Conservation (phyloP, 345 rosid genomes). For the Syzygium grande region DNA sequence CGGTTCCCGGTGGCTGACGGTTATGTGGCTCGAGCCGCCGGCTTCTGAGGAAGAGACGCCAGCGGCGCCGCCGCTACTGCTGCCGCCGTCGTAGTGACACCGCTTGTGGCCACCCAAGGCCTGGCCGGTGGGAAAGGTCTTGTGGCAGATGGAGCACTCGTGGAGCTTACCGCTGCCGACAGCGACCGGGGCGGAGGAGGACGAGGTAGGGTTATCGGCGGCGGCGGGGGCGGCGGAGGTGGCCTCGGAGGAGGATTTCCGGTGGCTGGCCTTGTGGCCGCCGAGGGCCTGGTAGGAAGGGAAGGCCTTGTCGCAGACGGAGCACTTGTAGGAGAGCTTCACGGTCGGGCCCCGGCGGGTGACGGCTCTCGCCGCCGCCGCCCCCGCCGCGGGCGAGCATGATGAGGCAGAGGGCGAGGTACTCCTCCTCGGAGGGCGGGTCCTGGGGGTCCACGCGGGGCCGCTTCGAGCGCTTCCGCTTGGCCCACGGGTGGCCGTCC, state of each 20-base stretch:
- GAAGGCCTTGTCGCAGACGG: conserved; percentile 72
- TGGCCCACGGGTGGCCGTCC: conserved; percentile 43
- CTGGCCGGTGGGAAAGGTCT: conserved; percentile 83
- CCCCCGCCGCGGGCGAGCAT: conserved; percentile 72
- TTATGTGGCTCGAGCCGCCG: conserved; percentile 7
- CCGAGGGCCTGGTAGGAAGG: conserved; percentile 91
- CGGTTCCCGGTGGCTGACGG: conserved; percentile 24
- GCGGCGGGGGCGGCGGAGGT: conserved; percentile 27
- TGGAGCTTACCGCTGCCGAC: conserved; percentile 45
- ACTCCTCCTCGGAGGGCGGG: conserved; percentile 51
- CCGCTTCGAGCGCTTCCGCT: conserved; percentile 64
- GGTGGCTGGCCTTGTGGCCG: conserved; percentile 96
- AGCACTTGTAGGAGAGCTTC: conserved; percentile 41
- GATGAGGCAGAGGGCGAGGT: conserved; percentile 72
- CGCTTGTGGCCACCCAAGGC: conserved; percentile 98
- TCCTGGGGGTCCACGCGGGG: conserved; percentile 20
- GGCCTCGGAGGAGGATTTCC: conserved; percentile 34
- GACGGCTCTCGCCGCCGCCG: conserved; percentile 9
- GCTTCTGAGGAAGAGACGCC: conserved; percentile 17
- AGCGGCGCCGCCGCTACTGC: neutral
- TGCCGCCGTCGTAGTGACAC: conserved; percentile 83
- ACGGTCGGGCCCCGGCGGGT: neutral
- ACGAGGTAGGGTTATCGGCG: conserved; percentile 5
- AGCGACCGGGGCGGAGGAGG: conserved; percentile 1
- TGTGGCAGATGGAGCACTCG: conserved; percentile 91